Percentiles rank a stretch among this genome's conserved stretches.
phyloP scores from a whole-genome alignment of 129 eudicot genomes.

The Tagetes patula region DNA sequence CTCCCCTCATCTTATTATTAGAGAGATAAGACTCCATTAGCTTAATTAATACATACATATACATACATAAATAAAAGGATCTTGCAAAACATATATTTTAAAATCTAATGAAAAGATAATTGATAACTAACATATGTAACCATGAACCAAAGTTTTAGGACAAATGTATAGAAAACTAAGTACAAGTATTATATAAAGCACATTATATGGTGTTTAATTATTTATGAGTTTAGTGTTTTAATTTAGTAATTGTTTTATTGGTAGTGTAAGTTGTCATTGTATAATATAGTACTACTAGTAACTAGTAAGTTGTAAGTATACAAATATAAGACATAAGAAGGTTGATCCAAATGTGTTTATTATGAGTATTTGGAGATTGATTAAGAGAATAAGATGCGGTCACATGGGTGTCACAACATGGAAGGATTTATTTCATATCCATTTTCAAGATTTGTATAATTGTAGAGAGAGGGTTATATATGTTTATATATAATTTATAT shows the following conservation, averaged over 20 bases:
- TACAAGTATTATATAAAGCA: slow-evolving; percentile 10
- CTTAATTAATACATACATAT: not conserved
- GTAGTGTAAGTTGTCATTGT: not conserved
- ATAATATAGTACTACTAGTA: no score
- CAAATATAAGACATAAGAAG: not conserved
- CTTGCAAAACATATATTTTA: not conserved
- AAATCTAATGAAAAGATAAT: not conserved
- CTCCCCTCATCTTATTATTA: slow-evolving; percentile 25
- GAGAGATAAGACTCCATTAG: not conserved
- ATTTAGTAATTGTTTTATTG: not conserved
- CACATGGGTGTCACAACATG: slow-evolving; percentile 33
- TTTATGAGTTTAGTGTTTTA: not conserved
- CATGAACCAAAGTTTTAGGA: not conserved
- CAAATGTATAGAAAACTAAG: not conserved
- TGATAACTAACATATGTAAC: not conserved
- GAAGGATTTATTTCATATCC: slow-evolving; percentile 13
- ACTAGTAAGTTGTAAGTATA: not conserved
- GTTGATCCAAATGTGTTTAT: not conserved
- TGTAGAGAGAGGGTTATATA: slow-evolving; percentile 26
- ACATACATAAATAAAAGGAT: not conserved
- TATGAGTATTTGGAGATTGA: slow-evolving; percentile 19
- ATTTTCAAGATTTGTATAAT: slow-evolving; percentile 30
- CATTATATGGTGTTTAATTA: slow-evolving; percentile 8
- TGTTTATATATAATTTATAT: slow-evolving; percentile 3
- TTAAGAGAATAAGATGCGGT: slow-evolving; percentile 17